Percentiles rank a stretch among this genome's conserved stretches.
Evolutionary conservation across 495 filamentous ascomycete species (phyloP).

Genomic region (Penicillium samsonianum): DNA sequence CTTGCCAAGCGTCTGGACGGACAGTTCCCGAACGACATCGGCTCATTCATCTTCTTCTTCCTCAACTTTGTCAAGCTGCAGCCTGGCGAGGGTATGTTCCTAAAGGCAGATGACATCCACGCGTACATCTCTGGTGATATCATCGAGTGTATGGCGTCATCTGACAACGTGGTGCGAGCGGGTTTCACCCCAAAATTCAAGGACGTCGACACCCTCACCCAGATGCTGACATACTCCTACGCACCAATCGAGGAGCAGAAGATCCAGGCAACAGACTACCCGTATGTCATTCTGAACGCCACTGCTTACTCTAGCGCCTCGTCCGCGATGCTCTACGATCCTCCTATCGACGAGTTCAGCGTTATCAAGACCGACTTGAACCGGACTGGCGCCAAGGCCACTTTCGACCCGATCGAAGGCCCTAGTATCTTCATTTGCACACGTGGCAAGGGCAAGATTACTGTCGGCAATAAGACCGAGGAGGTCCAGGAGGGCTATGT

Average conservation of each 20-base stretch:
- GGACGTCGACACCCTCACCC: constrained; percentile 86
- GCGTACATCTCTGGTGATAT: constrained; percentile 96
- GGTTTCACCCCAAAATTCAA: constrained; percentile 99
- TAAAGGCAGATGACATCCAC: constrained; percentile 95
- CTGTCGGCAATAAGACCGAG: constrained; percentile 74
- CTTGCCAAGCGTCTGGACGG: constrained; percentile 73
- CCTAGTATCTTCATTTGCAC: constrained; percentile 94
- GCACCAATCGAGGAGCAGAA: constrained; percentile 94
- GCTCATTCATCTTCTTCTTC: constrained; percentile 77
- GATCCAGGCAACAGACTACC: constrained; percentile 80
- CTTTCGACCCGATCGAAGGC: constrained; percentile 81
- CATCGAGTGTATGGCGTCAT: constrained; percentile 98
- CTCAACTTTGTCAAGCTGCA: constrained; percentile 79
- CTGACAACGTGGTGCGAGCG: constrained; percentile 95
- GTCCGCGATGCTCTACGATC: constrained; percentile 75
- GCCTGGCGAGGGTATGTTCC: constrained; percentile 91
- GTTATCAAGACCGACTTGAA: constrained; percentile 81
- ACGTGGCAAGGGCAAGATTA: constrained; percentile 74
- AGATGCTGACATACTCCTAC: constrained; percentile 92
- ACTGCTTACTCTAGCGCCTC: constrained; percentile 75
- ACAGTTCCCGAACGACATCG: constrained; percentile 76
- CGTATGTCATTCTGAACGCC: constrained; percentile 76
- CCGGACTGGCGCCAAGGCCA: constrained; percentile 71
- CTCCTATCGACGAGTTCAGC: constrained; percentile 94
- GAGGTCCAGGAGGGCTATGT: constrained; percentile 78